These are phyloP conservation scores for Quercus rubra DNA, from an alignment of 306 rosid species.

Conservation along the genomic window DNA sequence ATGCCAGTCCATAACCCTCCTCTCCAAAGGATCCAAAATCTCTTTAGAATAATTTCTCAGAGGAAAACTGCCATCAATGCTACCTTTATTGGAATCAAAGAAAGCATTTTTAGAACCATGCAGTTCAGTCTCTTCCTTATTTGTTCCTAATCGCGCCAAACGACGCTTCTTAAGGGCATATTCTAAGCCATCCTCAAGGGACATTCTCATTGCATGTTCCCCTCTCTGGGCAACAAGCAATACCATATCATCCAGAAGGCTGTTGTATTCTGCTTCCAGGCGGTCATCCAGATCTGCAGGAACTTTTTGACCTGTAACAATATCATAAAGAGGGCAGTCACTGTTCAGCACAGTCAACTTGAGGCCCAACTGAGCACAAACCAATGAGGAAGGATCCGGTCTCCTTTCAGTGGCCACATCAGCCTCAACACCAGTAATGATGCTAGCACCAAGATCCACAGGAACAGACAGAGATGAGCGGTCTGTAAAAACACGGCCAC, in stretches of 20 bases:
- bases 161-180: constrained; percentile 81
- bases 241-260: constrained; percentile 94
- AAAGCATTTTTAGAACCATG: constrained; percentile 27
- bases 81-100: constrained; percentile 26
- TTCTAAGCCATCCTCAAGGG: constrained; percentile 98
- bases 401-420: constrained; percentile 97
- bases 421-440: constrained; percentile 99
- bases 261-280: constrained; percentile 90
- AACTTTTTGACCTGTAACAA: constrained; percentile 73
- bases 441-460: constrained; percentile 99
- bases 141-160: constrained; percentile 37
- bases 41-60: constrained; percentile 30
- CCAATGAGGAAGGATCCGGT: constrained; percentile 96
- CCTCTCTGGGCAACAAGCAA: constrained; percentile 83
- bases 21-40: constrained; percentile 79
- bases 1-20: constrained; percentile 99
- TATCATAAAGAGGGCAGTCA: constrained; percentile 98
- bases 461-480: constrained; percentile 89
- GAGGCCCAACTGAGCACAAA: constrained; percentile 95
- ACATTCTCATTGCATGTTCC: constrained; percentile 81
- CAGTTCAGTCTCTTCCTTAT: constrained; percentile 44
- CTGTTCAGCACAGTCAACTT: constrained; percentile 87
- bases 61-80: constrained; percentile 17
- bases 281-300: constrained; percentile 91
- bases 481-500: constrained; percentile 96